Evolutionary conservation across 331 rosid genomes (phyloP), one percentile per base, ranked within the genome.

Genomic region (Quercus phellos): DNA sequence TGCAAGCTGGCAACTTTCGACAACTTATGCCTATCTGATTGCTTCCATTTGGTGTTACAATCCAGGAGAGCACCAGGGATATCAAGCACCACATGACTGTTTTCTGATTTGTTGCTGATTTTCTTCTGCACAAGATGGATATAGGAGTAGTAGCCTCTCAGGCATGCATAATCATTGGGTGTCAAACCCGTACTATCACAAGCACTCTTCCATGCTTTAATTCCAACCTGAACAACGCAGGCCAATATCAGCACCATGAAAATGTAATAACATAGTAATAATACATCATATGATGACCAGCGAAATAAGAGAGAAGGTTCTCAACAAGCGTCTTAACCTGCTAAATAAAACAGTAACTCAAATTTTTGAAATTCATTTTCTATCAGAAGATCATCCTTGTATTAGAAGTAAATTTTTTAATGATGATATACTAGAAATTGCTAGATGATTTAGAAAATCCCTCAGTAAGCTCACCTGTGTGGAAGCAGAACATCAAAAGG

Each of bases 121-220:
- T 93, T 93, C 78, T 79, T 88, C 79, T 85, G 92, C 71, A 93
- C 87, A 10, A 91, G 90, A 42, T 87, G 88, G 68, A 91, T 74
- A 85, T 93, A 93, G 54, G 97, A 83, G 84, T 81, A 85, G 77
- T 78, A 56, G 66, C 92, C 92, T 24, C 86, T 81, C 53, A 89
- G 75, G 75, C 82, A 60, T n/a, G 97, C 98, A 34, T 91, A 93
- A 74, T 93, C 94, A 19, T 84, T 73, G 0, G 98, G 97, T 2
- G 91, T 90, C 72, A 85, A 87, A 38, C 97, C 98, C 1, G 88
- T 85, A 34, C 69, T 70, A 80, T 93, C 98, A 35, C 79, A 83
- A 16, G 89, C 85, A 76, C 78, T 89, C 80, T 85, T 86, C 98
- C 98, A 93, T 13, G 94, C 98, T 78, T 91, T 86, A 58, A 91